These are phyloP conservation scores for Aurantiochytrium sp. DNA, from an alignment of 108 stramenopile species.

Conservation along the genomic window DNA sequence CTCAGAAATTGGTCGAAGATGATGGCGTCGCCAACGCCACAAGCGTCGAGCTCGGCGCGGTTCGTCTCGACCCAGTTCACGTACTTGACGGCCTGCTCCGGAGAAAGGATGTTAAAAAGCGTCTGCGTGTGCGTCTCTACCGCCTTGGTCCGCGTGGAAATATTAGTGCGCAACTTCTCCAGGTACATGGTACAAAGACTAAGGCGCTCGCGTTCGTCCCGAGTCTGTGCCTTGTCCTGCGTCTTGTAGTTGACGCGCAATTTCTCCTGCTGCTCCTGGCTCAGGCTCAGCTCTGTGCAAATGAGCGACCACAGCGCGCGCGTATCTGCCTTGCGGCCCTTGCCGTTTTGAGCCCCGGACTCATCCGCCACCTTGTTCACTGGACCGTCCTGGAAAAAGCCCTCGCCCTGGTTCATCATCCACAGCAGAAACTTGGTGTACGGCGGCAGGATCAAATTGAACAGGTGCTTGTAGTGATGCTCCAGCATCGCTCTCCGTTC, in stretches of 20 bases:
- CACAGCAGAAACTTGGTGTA: conserved; percentile 74
- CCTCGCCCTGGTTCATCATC: conserved; percentile 76
- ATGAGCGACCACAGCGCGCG: conserved; percentile 84
- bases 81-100: conserved; percentile 63
- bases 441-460: conserved; percentile 66
- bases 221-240: conserved; percentile 49
- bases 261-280: conserved; percentile 84
- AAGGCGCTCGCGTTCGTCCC: conserved; percentile 72
- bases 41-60: neutral
- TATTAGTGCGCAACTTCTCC: conserved; percentile 57
- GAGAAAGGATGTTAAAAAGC: conserved; percentile 50
- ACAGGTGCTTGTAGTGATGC: conserved; percentile 68
- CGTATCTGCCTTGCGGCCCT: conserved; percentile 58
- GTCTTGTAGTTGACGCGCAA: conserved; percentile 64
- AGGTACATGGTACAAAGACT: conserved; percentile 61
- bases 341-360: conserved; percentile 64
- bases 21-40: neutral
- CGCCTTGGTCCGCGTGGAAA: conserved; percentile 50
- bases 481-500: conserved; percentile 58
- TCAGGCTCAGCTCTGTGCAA: conserved; percentile 80
- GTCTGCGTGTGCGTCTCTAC: conserved; percentile 53
- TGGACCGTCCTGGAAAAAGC: conserved; percentile 71
- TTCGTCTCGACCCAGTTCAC: conserved; percentile 63
- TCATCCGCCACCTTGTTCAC: neutral
- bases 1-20: neutral